phyloP scores from a whole-genome alignment of 768 basidiomycete genomes.

The Phanerodontia chrysosporium region DNA sequence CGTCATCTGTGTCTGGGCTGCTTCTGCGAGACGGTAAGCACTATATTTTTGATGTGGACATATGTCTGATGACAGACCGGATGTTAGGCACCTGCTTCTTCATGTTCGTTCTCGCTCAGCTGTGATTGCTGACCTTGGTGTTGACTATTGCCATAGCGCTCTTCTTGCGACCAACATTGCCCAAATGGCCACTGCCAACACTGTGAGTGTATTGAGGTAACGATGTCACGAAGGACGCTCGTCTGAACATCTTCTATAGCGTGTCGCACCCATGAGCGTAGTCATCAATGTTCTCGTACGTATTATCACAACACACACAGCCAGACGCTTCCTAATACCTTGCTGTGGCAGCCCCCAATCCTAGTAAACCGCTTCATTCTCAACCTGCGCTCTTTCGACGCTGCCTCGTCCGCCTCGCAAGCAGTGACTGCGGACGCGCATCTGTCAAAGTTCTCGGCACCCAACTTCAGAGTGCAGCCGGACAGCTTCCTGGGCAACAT shows the following conservation, averaged over 20 bases:
- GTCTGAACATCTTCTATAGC: neutral
- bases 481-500: neutral
- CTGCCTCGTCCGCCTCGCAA: too few species aligned
- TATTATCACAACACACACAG: too few species aligned
- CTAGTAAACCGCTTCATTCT: neutral
- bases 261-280: too few species aligned
- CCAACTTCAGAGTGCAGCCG: neutral
- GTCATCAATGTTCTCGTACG: too few species aligned
- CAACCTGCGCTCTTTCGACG: neutral
- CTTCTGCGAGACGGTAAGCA: neutral
- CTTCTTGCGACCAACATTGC: neutral
- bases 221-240: neutral
- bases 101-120: neutral
- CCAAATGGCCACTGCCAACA: neutral
- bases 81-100: neutral
- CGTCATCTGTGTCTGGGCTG: neutral
- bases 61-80: neutral
- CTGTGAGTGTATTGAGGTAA: neutral
- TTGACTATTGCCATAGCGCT: neutral
- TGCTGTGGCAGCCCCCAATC: neutral
- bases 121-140: too few species aligned
- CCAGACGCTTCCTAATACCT: too few species aligned
- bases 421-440: too few species aligned
- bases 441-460: constrained; percentile 1
- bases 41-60: neutral